phyloP scores from a whole-genome alignment of 148 eudicot species.

The Rhododendron mucronatum region DNA sequence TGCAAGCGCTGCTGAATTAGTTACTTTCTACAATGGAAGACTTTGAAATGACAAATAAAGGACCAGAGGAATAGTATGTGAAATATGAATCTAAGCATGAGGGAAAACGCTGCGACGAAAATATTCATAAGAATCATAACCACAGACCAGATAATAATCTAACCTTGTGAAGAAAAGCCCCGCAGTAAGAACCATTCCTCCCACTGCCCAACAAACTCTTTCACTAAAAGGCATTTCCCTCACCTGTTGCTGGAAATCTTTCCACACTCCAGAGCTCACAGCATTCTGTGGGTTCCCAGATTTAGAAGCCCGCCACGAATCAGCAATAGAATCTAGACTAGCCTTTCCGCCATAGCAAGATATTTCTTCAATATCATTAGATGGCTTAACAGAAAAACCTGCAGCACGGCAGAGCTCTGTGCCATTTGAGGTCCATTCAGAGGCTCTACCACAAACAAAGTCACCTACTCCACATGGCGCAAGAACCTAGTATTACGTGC shows the following conservation, averaged over 20 bases:
- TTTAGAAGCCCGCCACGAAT: slow-evolving; percentile 59
- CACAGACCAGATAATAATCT: slow-evolving; percentile 5
- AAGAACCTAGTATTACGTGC: slow-evolving; percentile 54
- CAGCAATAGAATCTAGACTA: slow-evolving; percentile 73
- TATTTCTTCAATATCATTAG: slow-evolving; percentile 40
- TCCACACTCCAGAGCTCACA: slow-evolving; percentile 26
- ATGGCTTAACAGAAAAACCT: slow-evolving; percentile 68
- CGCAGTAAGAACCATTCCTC: slow-evolving; percentile 94
- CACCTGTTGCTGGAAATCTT: slow-evolving; percentile 71
- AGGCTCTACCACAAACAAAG: slow-evolving; percentile 91
- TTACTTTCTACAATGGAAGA: neutral
- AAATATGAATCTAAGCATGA: neutral
- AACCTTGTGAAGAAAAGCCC: slow-evolving; percentile 86
- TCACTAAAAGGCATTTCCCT: slow-evolving; percentile 61
- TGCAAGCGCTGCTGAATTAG: neutral
- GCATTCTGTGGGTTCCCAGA: slow-evolving; percentile 29
- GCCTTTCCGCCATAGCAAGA: slow-evolving; percentile 89
- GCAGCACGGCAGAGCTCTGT: slow-evolving; percentile 91
- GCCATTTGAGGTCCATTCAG: slow-evolving; percentile 92
- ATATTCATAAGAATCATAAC: slow-evolving; percentile 1
- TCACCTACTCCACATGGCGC: slow-evolving; percentile 86
- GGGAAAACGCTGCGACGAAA: neutral
- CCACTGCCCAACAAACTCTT: slow-evolving; percentile 88
- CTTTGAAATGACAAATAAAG: neutral
- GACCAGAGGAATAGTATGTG: neutral